phyloP scores from a whole-genome alignment of 2,329 filamentous ascomycete species.

The Sarocladium kiliense region DNA sequence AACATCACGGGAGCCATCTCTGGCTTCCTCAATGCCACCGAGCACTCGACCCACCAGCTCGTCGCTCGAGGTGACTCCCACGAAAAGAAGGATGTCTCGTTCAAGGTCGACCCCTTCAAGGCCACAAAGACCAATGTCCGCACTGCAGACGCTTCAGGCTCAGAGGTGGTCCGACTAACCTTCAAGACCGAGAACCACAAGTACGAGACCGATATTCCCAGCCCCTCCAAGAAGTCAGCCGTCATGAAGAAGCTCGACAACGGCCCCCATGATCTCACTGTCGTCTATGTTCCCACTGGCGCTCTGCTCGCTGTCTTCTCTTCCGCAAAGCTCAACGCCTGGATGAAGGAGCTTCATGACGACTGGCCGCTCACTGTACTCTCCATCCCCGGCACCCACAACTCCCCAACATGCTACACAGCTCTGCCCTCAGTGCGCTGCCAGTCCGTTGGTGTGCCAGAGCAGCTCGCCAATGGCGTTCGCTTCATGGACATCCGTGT shows the following conservation, averaged over 20 bases:
- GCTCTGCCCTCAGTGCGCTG: constrained; percentile 91
- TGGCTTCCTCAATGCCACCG: constrained; percentile 38
- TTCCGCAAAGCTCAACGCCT: constrained; percentile 61
- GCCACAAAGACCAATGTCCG: constrained; percentile 52
- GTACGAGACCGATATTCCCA: constrained; percentile 71
- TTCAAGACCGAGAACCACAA: constrained; percentile 53
- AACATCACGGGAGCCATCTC: constrained; percentile 39
- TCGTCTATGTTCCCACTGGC: constrained; percentile 55
- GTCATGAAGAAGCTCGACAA: constrained; percentile 53
- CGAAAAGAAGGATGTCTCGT: constrained; percentile 54
- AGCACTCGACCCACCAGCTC: constrained; percentile 22
- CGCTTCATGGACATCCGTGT: constrained; percentile 93
- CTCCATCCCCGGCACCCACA: constrained; percentile 93
- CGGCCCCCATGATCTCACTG: constrained; percentile 55
- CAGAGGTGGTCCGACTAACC: constrained; percentile 68
- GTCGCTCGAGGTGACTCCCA: constrained; percentile 54
- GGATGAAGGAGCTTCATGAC: constrained; percentile 77
- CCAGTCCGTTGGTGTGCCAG: constrained; percentile 70
- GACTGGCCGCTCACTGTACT: constrained; percentile 71
- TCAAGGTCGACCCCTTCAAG: constrained; percentile 65
- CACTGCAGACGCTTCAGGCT: constrained; percentile 46
- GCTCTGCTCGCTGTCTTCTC: constrained; percentile 62
- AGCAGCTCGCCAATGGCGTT: constrained; percentile 84
- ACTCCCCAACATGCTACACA: constrained; percentile 78
- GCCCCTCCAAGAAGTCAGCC: constrained; percentile 52